Conservation (phyloP, 805 yeast species). For the Wickerhamiella qilinensis region DNA sequence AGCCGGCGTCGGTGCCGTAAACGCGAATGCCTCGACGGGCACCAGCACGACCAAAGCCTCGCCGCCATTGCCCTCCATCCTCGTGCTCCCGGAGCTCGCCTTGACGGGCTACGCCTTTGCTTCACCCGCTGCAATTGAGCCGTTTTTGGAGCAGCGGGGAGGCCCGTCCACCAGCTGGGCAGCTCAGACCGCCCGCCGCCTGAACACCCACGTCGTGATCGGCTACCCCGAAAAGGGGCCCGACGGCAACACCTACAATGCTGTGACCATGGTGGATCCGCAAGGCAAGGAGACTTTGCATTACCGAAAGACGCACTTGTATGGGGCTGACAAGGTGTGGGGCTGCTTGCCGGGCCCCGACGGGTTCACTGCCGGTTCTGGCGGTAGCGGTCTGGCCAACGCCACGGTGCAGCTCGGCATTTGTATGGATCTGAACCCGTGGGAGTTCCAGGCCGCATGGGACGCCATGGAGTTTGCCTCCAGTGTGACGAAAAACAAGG, state of each 20-base stretch:
- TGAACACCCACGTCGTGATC: slow-evolving; percentile 49
- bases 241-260: slow-evolving; percentile 37
- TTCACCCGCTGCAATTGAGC: slow-evolving; percentile 31
- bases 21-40: too few relatives aligned
- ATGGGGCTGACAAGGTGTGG: slow-evolving; percentile 61
- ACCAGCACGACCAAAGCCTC: too few relatives aligned
- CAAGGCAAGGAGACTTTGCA: slow-evolving; percentile 42
- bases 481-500: slow-evolving; percentile 31
- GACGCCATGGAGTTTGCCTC: slow-evolving; percentile 53
- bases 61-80: slow-evolving; percentile 23
- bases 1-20: too few relatives aligned
- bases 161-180: slow-evolving; percentile 47
- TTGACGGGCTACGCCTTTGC: slow-evolving; percentile 69
- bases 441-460: slow-evolving; percentile 69
- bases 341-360: slow-evolving; percentile 55
- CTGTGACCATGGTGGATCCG: slow-evolving; percentile 50
- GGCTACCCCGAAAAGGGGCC: slow-evolving; percentile 60
- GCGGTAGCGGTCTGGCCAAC: slow-evolving; percentile 3
- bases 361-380: too few relatives aligned
- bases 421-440: slow-evolving; percentile 89
- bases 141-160: slow-evolving; percentile 36
- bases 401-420: slow-evolving; percentile 54
- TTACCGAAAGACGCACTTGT: slow-evolving; percentile 63
- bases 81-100: slow-evolving; percentile 72
- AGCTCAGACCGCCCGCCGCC: slow-evolving; percentile 30